Percentiles rank a stretch among this genome's conserved stretches.
Conservation (phyloP, 148 eudicot genomes). For the Selenicereus undatus region DNA sequence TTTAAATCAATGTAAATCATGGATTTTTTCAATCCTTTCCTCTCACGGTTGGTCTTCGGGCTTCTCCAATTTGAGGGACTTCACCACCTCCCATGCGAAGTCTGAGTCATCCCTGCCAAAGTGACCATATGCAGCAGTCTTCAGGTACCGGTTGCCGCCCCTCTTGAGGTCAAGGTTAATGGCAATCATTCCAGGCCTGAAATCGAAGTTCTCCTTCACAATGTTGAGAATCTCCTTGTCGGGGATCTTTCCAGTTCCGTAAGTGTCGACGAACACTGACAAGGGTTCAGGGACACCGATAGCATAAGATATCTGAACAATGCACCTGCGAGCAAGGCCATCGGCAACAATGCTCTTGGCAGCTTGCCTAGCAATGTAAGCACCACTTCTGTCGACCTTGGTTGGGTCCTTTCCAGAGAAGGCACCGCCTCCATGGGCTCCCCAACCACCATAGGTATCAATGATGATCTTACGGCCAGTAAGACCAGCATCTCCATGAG, state of each 20-base stretch:
- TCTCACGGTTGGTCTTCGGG: constrained; percentile 21
- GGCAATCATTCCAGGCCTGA: constrained; percentile 48
- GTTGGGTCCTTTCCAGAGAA: constrained; percentile 48
- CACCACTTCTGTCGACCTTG: constrained; percentile 47
- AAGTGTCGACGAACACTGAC: constrained; percentile 44
- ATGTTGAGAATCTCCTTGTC: constrained; percentile 42
- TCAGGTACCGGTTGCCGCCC: constrained; percentile 42
- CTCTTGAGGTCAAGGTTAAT: constrained; percentile 38
- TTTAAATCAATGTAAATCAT: constrained; percentile 18
- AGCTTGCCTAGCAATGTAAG: constrained; percentile 45
- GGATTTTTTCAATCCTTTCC: not conserved
- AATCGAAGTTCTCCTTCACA: constrained; percentile 45
- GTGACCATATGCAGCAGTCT: constrained; percentile 48
- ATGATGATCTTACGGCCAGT: constrained; percentile 48
- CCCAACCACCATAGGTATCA: constrained; percentile 48
- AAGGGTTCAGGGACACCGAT: constrained; percentile 46
- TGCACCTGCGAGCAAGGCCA: constrained; percentile 44
- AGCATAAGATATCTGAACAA: constrained; percentile 44
- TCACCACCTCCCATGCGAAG: constrained; percentile 46
- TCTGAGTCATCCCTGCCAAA: constrained; percentile 44
- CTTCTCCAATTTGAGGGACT: constrained; percentile 47
- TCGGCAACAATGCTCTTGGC: constrained; percentile 48
- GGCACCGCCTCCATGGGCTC: constrained; percentile 47
- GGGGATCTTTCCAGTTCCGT: constrained; percentile 39
- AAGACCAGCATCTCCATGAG: constrained; percentile 46